Percentiles rank a stretch among this genome's conserved stretches.
Conservation (phyloP, 208 protist genomes). For the Trichomonas vaginalis region DNA sequence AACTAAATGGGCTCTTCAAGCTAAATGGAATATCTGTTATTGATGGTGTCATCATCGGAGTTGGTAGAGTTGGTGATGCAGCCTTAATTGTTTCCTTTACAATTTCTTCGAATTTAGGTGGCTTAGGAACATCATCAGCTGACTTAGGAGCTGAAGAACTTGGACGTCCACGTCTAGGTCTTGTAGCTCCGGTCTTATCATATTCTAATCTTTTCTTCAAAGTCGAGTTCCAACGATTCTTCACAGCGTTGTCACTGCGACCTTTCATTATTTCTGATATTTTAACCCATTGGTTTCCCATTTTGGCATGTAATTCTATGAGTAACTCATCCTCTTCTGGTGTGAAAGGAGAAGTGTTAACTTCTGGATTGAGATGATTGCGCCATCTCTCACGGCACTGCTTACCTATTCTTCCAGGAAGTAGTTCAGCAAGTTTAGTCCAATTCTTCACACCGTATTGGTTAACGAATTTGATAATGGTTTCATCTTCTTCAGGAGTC, state of each 20-base stretch:
- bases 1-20: background rate
- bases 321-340: conserved; percentile 36
- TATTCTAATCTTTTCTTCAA: conserved; percentile 21
- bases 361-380: conserved; percentile 42
- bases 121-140: background rate
- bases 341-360: conserved; percentile 36
- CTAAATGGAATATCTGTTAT: background rate
- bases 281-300: conserved; percentile 36
- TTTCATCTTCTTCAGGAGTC: conserved; percentile 33
- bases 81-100: background rate
- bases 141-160: background rate
- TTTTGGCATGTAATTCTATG: conserved; percentile 28
- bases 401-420: conserved; percentile 36
- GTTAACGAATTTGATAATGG: conserved; percentile 26
- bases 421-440: conserved; percentile 25
- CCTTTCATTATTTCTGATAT: conserved; percentile 40
- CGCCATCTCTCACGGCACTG: conserved; percentile 43
- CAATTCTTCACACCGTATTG: conserved; percentile 34
- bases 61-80: background rate
- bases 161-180: background rate
- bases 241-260: conserved; percentile 42
- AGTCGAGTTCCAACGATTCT: conserved; percentile 45
- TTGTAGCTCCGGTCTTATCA: background rate
- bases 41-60: background rate
- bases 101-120: background rate